Conservation (phyloP, 1,139 yeast genomes). For the Candida labiduridarum region DNA sequence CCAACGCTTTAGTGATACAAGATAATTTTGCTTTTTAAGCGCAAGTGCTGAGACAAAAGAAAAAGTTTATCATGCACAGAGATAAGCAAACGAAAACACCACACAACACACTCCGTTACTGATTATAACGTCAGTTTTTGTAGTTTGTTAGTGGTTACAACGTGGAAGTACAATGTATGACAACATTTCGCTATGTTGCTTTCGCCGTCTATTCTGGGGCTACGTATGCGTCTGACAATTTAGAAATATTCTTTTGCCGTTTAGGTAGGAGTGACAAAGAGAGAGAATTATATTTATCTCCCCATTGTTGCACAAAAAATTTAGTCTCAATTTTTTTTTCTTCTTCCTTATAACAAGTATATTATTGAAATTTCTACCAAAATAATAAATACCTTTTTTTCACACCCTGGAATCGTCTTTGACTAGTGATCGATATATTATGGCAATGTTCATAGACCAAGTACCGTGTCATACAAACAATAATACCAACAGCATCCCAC, state of each 20-base stretch:
- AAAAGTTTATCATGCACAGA: background rate
- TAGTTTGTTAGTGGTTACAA: too few species aligned
- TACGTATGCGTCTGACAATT: too few species aligned
- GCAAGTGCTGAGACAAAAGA: background rate
- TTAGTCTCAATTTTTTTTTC: background rate
- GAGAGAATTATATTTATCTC: too few species aligned
- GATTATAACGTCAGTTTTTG: background rate
- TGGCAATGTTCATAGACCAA: background rate
- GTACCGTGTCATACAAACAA: background rate
- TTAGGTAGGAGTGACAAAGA: background rate
- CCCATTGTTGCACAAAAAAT: too few species aligned
- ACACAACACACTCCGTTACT: background rate
- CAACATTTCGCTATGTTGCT: background rate
- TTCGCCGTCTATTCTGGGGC: too few species aligned
- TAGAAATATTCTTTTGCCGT: background rate
- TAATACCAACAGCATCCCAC: conserved; percentile 2
- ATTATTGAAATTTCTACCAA: too few species aligned
- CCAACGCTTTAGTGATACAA: too few species aligned
- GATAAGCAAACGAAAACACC: background rate
- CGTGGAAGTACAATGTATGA: background rate
- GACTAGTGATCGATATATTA: background rate
- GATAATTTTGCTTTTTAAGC: background rate
- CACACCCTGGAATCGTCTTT: background rate
- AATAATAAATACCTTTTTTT: background rate
- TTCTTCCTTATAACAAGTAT: background rate